phyloP scores from a whole-genome alignment of 768 basidiomycete genomes.

The Tricholomella constricta region DNA sequence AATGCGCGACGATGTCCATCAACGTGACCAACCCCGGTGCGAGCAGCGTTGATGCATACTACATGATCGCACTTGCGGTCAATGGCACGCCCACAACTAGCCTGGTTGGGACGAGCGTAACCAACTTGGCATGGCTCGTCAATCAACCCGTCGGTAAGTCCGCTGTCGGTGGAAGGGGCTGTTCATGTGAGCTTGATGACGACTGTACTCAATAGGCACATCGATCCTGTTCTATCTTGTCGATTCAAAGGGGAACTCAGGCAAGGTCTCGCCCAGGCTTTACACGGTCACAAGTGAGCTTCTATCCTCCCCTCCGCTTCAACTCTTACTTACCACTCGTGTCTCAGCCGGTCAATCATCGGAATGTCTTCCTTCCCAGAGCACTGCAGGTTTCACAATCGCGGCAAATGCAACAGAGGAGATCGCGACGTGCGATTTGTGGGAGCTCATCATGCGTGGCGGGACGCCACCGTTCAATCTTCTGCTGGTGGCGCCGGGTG shows the following conservation, averaged over 20 bases:
- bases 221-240: conserved; percentile 37
- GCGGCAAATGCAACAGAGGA: conserved; percentile 34
- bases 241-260: conserved; percentile 38
- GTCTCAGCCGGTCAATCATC: conserved; percentile 32
- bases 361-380: conserved; percentile 28
- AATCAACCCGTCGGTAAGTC: conserved; percentile 42
- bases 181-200: too few relatives aligned
- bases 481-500: conserved; percentile 32
- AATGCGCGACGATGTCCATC: background rate
- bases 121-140: conserved; percentile 38
- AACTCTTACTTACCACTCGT: background rate
- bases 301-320: background rate
- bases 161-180: background rate
- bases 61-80: conserved; percentile 42
- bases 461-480: conserved; percentile 44
- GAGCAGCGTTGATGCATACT: conserved; percentile 37
- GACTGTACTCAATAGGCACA: conserved; percentile 33
- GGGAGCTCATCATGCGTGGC: conserved; percentile 41
- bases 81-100: conserved; percentile 36
- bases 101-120: conserved; percentile 34
- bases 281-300: conserved; percentile 36
- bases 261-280: conserved; percentile 29
- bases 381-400: conserved; percentile 32
- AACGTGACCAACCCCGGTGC: conserved; percentile 11
- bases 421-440: conserved; percentile 41